These are phyloP conservation scores for Saksenaea vasiformis DNA, from an alignment of 371 early-diverging fungal genomes.

Conservation along the genomic window DNA sequence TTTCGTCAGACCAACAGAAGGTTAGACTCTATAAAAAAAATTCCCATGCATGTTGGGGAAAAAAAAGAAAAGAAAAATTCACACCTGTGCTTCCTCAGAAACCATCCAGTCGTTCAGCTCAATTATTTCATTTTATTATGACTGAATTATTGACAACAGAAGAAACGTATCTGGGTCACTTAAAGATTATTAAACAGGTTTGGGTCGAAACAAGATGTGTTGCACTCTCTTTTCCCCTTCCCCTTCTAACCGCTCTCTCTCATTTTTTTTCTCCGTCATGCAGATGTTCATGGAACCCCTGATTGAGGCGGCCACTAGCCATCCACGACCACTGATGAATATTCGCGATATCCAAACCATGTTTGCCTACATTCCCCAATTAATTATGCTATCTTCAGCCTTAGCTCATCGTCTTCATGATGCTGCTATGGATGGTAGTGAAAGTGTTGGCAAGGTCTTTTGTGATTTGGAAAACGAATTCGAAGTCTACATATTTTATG, in stretches of 20 bases:
- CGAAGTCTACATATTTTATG: slow-evolving; percentile 43
- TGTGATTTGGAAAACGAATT: slow-evolving; percentile 38
- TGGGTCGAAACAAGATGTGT: neutral
- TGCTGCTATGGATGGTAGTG: slow-evolving; percentile 14
- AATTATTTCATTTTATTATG: slow-evolving; percentile 42
- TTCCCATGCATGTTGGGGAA: slow-evolving; percentile 3
- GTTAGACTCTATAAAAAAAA: slow-evolving; percentile 6
- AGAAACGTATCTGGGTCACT: slow-evolving; percentile 46
- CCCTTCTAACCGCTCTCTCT: slow-evolving; percentile 9
- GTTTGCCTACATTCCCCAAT: slow-evolving; percentile 46
- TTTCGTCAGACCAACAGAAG: slow-evolving; percentile 3
- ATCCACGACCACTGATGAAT: slow-evolving; percentile 37
- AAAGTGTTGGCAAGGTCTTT: slow-evolving; percentile 43
- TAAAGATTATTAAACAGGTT: slow-evolving; percentile 49
- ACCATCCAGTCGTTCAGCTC: slow-evolving; percentile 26
- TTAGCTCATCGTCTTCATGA: slow-evolving; percentile 33
- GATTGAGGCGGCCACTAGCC: slow-evolving; percentile 34
- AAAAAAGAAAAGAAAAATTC: too few relatives aligned
- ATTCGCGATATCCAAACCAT: slow-evolving; percentile 41
- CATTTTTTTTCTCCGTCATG: neutral
- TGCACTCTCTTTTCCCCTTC: too few relatives aligned
- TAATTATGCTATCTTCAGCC: slow-evolving; percentile 39
- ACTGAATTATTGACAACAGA: slow-evolving; percentile 50
- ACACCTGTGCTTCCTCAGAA: neutral
- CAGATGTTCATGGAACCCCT: slow-evolving; percentile 56